Evolutionary conservation across 805 yeast genomes (phyloP), one percentile per base, ranked within the genome.

Genomic region (Candida sphagnicola): DNA sequence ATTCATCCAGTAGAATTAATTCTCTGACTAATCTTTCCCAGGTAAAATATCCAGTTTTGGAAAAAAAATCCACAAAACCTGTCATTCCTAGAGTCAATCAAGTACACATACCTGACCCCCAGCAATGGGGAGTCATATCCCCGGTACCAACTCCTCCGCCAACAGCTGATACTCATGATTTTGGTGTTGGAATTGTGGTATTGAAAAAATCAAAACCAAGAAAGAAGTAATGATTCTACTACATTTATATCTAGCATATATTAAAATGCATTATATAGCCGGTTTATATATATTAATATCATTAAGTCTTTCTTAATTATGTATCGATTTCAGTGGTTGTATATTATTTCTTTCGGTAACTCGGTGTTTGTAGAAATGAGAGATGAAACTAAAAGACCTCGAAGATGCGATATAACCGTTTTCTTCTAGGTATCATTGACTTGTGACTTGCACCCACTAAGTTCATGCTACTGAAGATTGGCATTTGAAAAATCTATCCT

Each of bases 51-150:
- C 85, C 85, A 3, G 68, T 77, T 0, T 54, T 74, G 26, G 62
- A 58, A 42, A 63, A 69, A 48, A 74, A 72, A 51, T 51, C 59
- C 35, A 45, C 45, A 2, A 63, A 61, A 42, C 59, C 50, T 40
- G 48, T 44, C 6, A 67, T 75, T 38, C 86, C 89, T 2, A 68
- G 84, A 29, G 85, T 83, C 3, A 78, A 77, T 34, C 78, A 80
- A 5, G 57, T 70, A 12, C 43, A 45, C 16, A 38, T 44, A 23
- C 32, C 42, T 4, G 50, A 51, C 12, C 47, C 56, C 2, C 31
- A 35, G 23, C 42, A 45, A 28, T 57, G 62, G 62, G 56, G 58
- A 1, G 31, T 35, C 28, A 37, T 31, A 4, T 28, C 28, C 18
- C 21, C 10, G 5, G 19, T 16, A 11, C 17, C 23, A 8, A 12